Percentiles rank a stretch among this genome's conserved stretches.
Evolutionary conservation across 768 basidiomycete species (phyloP).

Genomic region (Panaeolus cyanescens): DNA sequence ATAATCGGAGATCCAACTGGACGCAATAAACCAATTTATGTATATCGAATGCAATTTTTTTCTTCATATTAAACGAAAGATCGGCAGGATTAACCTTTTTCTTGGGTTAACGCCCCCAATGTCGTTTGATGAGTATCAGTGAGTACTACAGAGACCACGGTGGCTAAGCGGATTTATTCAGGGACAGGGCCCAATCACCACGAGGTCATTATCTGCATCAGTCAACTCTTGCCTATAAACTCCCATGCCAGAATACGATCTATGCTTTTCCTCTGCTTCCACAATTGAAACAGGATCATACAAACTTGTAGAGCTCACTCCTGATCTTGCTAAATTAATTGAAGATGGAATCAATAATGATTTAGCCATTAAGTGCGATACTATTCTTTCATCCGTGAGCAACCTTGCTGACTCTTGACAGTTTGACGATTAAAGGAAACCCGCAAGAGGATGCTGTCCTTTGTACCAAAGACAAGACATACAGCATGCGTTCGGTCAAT

Average conservation of each 20-base stretch:
- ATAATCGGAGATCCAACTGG: slow-evolving; percentile 14
- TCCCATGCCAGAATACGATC: slow-evolving; percentile 47
- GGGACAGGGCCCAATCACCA: not conserved
- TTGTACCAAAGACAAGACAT: slow-evolving; percentile 83
- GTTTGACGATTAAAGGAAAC: slow-evolving; percentile 81
- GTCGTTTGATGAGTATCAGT: not conserved
- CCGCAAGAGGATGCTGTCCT: slow-evolving; percentile 85
- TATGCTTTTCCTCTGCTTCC: slow-evolving; percentile 54
- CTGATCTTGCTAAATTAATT: slow-evolving; percentile 63
- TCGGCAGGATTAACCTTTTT: not conserved
- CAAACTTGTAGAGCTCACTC: slow-evolving; percentile 73
- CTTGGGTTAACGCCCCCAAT: not conserved
- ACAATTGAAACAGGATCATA: slow-evolving; percentile 53
- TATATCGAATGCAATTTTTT: not conserved
- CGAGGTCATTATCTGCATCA: not conserved
- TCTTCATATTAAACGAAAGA: not conserved
- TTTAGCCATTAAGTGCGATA: slow-evolving; percentile 18
- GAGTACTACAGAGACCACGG: too few relatives aligned
- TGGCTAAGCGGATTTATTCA: not conserved
- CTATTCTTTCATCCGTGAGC: not conserved
- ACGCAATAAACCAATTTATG: not conserved
- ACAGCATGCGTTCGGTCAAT: slow-evolving; percentile 78
- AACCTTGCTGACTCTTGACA: slow-evolving; percentile 26
- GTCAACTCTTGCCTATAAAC: slow-evolving; percentile 4
- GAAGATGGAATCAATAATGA: slow-evolving; percentile 48